Base-by-base conservation (phyloP, 1,284 basidiomycete species). In the Cryptococcus wingfieldii region DNA sequence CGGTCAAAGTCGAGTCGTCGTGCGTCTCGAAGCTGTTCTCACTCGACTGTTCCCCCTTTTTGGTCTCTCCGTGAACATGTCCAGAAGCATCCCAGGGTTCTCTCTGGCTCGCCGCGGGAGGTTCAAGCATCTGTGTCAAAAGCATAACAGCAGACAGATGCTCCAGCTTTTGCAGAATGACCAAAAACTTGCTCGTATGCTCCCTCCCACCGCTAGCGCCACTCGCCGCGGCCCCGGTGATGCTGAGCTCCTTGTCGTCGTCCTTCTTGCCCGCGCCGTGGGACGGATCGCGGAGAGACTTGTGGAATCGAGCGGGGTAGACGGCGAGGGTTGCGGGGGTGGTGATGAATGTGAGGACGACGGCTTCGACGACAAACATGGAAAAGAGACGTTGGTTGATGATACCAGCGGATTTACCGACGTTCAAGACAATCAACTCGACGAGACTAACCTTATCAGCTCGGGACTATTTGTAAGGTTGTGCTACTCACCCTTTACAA, bases 301-400 rank as follows among this genome's bases (percentile, higher is more conserved):
- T 61, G 25, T 74, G 85, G 53, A 79, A 74, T 49, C 83, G 79
- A 5, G 82, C 83, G 1, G 91, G 91, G 68, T 95, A 95, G 28
- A 92, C 79, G 58, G 80, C 74, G 4, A 86, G 82, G 13, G 93
- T 90, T 47, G 87, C 80, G 1, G 92, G 93, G 0, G 91, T 95
- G 0, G 92, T 96, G 80, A 90, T 82, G 75, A 89, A 90, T 0
- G 92, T 96, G 49, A 95, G 80, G 27, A 88, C 74, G 49, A 97
- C 76, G 0, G 93, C 90, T 74, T 90, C 89, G 37, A 96, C 78
- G 25, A 95, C 91, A 65, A 97, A 94, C 90, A 97, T 96, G 13
- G 81, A 80, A 66, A 84, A 84, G 19, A 82, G 77, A n/a, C 73
- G 70, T 34, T 74, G 81, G 38, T 88, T 85, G 51, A 98, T 81